Evolutionary conservation across 1,284 basidiomycete genomes (phyloP), one percentile per base, ranked within the genome.

Genomic region (Quambalaria eucalypti): DNA sequence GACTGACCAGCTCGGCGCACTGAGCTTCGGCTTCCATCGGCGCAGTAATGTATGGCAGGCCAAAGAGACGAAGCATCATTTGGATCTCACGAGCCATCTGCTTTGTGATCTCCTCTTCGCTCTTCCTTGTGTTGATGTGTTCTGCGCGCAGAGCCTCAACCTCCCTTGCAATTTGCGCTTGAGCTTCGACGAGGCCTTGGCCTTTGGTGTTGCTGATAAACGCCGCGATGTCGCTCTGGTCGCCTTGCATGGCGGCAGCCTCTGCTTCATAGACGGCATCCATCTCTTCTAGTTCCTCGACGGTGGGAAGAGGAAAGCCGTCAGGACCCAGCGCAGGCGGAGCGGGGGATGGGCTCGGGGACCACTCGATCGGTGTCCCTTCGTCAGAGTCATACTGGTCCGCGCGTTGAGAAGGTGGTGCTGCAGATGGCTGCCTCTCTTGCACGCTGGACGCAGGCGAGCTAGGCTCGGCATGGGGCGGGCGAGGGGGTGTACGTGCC

Each of bases 1-100:
- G 81, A 12, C 83, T 79, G 3, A 90, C 85, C 9, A 99, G 85
- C 66, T 90, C 86, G 2, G 95, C 93, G 69, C 95, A 99, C 77
- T 99, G 95, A 0, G 95, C 95, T 78, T 99, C 95, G 38, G 95
- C 95, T 80, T 99, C 95, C 69, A 73, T 91, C 90, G 95, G 95
- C 2, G 95, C 95, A 1, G 91, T 96, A 66, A 98, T 89, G 76
- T 95, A 99, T 1, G 95, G 95, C 53, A 98, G 90, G 23, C 95
- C 95, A 71, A 97, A 97, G 10, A 96, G 82, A 26, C 89, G 85
- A 31, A 99, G 79, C 81, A 76, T 64, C 49, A 66, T 59, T 85
- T 96, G 95, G 65, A 98, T 95, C 77, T 98, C 93, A 1, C 84
- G 81, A 46, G 95, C 82, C 92, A 96, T 97, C 63, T 92, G 87